Evolutionary conservation across 208 protist genomes (phyloP).

Genomic region (Novymonas esmeraldas): DNA sequence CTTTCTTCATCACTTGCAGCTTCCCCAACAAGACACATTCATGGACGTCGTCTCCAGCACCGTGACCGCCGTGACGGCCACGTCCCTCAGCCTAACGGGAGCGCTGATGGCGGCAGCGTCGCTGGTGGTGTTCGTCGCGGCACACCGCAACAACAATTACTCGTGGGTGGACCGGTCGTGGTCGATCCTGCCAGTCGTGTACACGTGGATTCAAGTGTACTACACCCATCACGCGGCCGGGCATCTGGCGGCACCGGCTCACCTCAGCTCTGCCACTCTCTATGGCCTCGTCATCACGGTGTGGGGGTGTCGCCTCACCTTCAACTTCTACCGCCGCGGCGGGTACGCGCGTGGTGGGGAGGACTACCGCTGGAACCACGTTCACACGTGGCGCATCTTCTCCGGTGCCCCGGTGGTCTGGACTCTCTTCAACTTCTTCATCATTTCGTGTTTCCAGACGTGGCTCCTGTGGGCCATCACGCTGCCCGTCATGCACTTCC

Average conservation of each 20-base stretch:
- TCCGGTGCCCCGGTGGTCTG: conserved; percentile 34
- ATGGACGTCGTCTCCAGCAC: conserved; percentile 4
- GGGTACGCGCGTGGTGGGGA: conserved; percentile 72
- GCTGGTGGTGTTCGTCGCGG: conserved; percentile 53
- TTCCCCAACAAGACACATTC: too few relatives aligned
- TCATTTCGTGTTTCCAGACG: conserved; percentile 72
- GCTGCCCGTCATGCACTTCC: conserved; percentile 56
- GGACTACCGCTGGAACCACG: conserved; percentile 79
- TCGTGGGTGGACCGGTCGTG: conserved; percentile 84
- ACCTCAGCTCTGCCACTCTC: conserved; percentile 32
- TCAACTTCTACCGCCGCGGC: conserved; percentile 72
- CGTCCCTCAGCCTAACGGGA: conserved; percentile 31
- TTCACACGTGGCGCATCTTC: conserved; percentile 52
- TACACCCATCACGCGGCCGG: conserved; percentile 24
- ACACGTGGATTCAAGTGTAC: conserved; percentile 64
- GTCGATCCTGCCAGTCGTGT: conserved; percentile 75
- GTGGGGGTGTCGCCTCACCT: conserved; percentile 77
- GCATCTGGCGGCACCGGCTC: conserved; percentile 2
- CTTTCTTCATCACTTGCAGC: too few relatives aligned
- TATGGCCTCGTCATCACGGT: conserved; percentile 57
- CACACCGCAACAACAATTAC: conserved; percentile 66
- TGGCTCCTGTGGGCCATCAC: conserved; percentile 80
- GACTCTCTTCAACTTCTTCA: conserved; percentile 70
- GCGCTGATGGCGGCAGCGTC: conserved; percentile 47
- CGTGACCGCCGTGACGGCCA: conserved; percentile 9